A percentile compares a stretch with the other conserved stretches of the same genome.
phyloP scores from a whole-genome alignment of 1,139 yeast species.

The Blastobotrys persicus region DNA sequence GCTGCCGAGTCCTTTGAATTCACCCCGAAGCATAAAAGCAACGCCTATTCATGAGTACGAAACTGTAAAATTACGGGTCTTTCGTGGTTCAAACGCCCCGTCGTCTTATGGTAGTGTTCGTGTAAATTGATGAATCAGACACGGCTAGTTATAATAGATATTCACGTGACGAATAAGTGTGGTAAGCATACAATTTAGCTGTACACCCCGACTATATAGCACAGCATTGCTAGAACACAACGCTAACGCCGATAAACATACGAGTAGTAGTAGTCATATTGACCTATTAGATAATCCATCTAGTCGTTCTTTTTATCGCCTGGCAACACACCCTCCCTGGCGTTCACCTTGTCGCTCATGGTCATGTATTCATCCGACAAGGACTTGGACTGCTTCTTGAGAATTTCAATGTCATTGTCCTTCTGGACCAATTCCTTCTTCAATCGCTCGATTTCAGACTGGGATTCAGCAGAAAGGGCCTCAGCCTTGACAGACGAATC shows the following conservation, averaged over 20 bases:
- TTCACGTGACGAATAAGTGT: too few species aligned
- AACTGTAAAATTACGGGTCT: conserved; percentile 26
- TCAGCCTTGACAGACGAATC: conserved; percentile 31
- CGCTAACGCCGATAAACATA: too few species aligned
- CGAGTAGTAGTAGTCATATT: not conserved
- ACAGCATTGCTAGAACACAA: too few species aligned
- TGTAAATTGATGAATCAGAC: too few species aligned
- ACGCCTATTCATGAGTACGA: too few species aligned
- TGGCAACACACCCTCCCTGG: conserved; percentile 25
- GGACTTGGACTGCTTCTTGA: conserved; percentile 70
- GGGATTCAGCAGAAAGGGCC: conserved; percentile 25
- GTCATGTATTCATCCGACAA: conserved; percentile 63
- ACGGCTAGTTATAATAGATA: too few species aligned
- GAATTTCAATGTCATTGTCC: conserved; percentile 59
- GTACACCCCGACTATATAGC: too few species aligned
- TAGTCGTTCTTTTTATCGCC: conserved; percentile 36
- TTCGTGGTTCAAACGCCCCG: too few species aligned
- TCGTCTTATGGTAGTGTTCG: too few species aligned
- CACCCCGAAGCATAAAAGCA: conserved; percentile 92
- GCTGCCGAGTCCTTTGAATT: conserved; percentile 72
- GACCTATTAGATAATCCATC: not conserved
- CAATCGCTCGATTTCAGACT: conserved; percentile 47
- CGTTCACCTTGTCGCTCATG: conserved; percentile 43
- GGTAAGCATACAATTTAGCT: too few species aligned
- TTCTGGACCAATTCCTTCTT: conserved; percentile 56